Evolutionary conservation across 2,329 filamentous ascomycete species (phyloP).

Genomic region (Dendryphion nanum): DNA sequence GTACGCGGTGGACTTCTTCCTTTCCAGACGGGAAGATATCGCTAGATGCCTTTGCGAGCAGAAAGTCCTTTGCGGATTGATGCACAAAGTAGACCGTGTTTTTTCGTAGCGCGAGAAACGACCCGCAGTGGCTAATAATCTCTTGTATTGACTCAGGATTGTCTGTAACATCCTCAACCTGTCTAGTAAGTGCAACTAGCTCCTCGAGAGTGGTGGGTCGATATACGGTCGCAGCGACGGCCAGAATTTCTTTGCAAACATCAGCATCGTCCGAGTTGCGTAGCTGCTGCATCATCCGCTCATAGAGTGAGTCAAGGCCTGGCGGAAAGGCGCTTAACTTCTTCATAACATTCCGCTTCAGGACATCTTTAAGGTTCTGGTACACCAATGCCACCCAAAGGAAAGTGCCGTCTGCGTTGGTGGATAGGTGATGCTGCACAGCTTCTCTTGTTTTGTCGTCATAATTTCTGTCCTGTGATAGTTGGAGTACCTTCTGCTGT

Average conservation of each 20-base stretch:
- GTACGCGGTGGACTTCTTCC: slow-evolving; percentile 9
- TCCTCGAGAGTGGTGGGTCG: slow-evolving; percentile 40
- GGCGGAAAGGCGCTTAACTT: slow-evolving; percentile 29
- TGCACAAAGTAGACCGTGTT: slow-evolving; percentile 3
- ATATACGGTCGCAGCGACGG: slow-evolving; percentile 25
- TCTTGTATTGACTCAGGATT: neutral
- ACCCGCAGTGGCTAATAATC: slow-evolving; percentile 2
- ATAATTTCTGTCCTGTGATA: slow-evolving; percentile 1
- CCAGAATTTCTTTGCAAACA: slow-evolving; percentile 38
- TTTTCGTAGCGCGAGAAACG: slow-evolving; percentile 1
- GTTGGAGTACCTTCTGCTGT: neutral
- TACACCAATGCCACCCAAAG: slow-evolving; percentile 33
- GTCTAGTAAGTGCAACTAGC: slow-evolving; percentile 20
- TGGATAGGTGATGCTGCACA: slow-evolving; percentile 1
- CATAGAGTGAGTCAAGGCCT: slow-evolving; percentile 40
- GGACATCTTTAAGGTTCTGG: slow-evolving; percentile 21
- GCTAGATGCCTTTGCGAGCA: neutral
- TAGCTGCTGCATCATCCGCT: slow-evolving; percentile 39
- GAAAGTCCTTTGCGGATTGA: slow-evolving; percentile 3
- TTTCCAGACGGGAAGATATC: neutral
- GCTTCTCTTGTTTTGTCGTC: neutral
- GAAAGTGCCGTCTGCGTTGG: slow-evolving; percentile 21
- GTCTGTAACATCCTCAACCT: slow-evolving; percentile 7
- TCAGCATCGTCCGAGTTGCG: slow-evolving; percentile 19
- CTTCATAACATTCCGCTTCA: slow-evolving; percentile 7